Conservation (phyloP, 108 stramenopile species). For the Pseudonitzschia multistriata region DNA sequence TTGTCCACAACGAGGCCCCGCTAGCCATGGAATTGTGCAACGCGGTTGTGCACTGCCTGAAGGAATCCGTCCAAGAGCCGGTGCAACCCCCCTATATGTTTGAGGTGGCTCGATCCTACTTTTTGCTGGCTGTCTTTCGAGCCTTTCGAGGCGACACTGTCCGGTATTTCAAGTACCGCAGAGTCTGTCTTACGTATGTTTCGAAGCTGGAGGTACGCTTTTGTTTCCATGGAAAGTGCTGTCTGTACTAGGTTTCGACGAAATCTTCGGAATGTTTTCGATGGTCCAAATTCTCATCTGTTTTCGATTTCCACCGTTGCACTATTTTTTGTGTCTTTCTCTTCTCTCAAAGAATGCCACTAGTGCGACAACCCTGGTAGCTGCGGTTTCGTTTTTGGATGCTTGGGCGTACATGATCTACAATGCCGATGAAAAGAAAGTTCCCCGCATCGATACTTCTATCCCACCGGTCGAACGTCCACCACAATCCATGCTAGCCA, state of each 20-base stretch:
- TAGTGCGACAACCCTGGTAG: constrained; percentile 55
- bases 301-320: neutral
- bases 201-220: constrained; percentile 55
- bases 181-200: constrained; percentile 81
- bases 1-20: constrained; percentile 71
- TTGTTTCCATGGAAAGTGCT: neutral
- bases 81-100: constrained; percentile 65
- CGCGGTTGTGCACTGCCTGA: constrained; percentile 76
- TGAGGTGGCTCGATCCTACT: constrained; percentile 79
- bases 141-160: constrained; percentile 81
- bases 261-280: neutral
- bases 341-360: constrained; percentile 39
- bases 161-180: constrained; percentile 86
- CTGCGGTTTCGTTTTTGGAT: constrained; percentile 81
- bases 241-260: neutral
- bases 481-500: constrained; percentile 13
- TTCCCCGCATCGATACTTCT: constrained; percentile 73
- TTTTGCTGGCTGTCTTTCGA: constrained; percentile 78
- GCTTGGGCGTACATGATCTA: constrained; percentile 87
- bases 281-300: neutral
- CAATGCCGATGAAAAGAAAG: constrained; percentile 64
- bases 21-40: constrained; percentile 81
- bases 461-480: constrained; percentile 51
- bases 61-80: constrained; percentile 59
- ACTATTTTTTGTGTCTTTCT: neutral